A percentile compares a stretch with the other conserved stretches of the same genome.
Evolutionary conservation across 352 stramenopile genomes (phyloP).

Genomic region (Globisporangium barbulae): DNA sequence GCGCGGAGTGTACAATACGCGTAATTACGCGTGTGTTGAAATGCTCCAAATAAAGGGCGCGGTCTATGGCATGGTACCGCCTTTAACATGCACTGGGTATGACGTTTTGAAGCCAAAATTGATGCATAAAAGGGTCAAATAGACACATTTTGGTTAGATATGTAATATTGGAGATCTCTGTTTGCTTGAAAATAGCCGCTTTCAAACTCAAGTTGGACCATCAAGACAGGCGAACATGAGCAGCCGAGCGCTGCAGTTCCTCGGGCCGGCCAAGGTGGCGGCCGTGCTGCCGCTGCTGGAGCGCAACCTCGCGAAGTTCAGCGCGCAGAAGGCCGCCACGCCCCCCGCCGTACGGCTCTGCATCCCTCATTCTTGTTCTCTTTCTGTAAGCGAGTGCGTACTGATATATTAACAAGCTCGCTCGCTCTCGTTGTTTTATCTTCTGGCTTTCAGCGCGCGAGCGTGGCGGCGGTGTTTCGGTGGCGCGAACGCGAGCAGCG

Average conservation of each 20-base stretch:
- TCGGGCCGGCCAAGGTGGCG: slow-evolving; percentile 40
- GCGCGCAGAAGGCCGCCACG: slow-evolving; percentile 22
- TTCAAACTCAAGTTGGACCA: too few species aligned
- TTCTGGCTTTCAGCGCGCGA: slow-evolving; percentile 38
- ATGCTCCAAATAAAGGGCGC: too few species aligned
- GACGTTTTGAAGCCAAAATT: too few species aligned
- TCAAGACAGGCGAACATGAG: slow-evolving; percentile 1
- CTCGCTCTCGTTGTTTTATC: not conserved
- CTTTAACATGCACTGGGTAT: too few species aligned
- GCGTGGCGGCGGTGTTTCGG: slow-evolving; percentile 77
- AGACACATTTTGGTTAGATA: too few species aligned
- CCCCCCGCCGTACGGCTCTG: slow-evolving; percentile 29
- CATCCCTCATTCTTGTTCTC: not conserved
- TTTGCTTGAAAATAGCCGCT: too few species aligned
- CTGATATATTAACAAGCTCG: not conserved
- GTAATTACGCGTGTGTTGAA: too few species aligned
- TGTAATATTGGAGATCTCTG: too few species aligned
- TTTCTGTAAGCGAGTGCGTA: not conserved
- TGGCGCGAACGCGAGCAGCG: slow-evolving; percentile 64
- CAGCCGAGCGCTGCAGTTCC: slow-evolving; percentile 24
- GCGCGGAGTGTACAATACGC: too few species aligned
- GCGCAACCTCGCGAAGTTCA: slow-evolving; percentile 46
- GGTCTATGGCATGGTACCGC: too few species aligned
- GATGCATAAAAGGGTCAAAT: too few species aligned
- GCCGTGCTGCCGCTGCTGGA: slow-evolving; percentile 52